phyloP scores from a whole-genome alignment of 495 filamentous ascomycete species.

The Thozetella sp. region DNA sequence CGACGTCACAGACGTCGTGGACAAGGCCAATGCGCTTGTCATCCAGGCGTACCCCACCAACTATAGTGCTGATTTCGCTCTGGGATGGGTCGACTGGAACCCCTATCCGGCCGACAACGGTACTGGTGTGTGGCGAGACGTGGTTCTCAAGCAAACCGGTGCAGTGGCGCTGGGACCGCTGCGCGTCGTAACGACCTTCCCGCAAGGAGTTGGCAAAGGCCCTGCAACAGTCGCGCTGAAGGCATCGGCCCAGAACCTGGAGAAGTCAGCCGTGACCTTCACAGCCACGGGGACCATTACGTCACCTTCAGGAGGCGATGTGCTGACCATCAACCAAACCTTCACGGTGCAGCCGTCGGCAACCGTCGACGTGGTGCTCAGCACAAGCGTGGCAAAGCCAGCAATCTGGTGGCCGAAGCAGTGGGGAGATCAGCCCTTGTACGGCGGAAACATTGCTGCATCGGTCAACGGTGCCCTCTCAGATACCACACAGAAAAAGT shows the following conservation, averaged over 20 bases:
- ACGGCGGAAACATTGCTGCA: constrained; percentile 34
- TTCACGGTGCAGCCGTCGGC: constrained; percentile 38
- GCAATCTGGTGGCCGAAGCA: constrained; percentile 51
- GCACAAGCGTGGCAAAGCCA: constrained; percentile 32
- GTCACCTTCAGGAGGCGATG: constrained; percentile 16
- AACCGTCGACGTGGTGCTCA: constrained; percentile 36
- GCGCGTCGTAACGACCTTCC: constrained; percentile 48
- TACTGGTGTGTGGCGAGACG: constrained; percentile 64
- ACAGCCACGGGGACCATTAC: constrained; percentile 38
- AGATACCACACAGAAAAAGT: constrained; percentile 36
- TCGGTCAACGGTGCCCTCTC: constrained; percentile 37
- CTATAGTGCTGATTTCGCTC: constrained; percentile 58
- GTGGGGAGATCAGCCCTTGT: constrained; percentile 51
- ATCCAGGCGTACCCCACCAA: constrained; percentile 59
- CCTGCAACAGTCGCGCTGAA: constrained; percentile 46
- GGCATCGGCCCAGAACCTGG: constrained; percentile 50
- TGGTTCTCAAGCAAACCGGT: constrained; percentile 60
- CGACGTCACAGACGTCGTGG: constrained; percentile 48
- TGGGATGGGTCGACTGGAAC: constrained; percentile 70
- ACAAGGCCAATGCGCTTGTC: constrained; percentile 47
- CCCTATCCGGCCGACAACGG: constrained; percentile 60
- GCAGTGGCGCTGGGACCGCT: constrained; percentile 50
- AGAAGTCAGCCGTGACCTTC: constrained; percentile 32
- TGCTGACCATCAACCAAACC: constrained; percentile 20
- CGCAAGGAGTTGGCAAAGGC: constrained; percentile 18